phyloP scores from a whole-genome alignment of 768 basidiomycete genomes.

The Rhizopogon sp. region DNA sequence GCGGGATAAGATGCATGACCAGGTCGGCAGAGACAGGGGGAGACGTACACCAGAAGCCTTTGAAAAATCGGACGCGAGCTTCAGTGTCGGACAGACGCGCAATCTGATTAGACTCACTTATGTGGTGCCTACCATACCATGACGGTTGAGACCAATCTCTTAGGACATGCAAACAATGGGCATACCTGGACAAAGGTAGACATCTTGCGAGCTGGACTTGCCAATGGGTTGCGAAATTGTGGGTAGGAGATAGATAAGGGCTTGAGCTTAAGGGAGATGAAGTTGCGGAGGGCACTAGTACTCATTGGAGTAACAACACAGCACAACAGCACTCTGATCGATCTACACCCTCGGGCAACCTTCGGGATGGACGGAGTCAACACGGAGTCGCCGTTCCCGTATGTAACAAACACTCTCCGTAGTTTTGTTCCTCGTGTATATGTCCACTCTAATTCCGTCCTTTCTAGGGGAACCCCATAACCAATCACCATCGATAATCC shows the following conservation, averaged over 20 bases:
- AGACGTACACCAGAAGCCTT: slow-evolving; percentile 46
- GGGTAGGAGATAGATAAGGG: not conserved
- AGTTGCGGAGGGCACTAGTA: slow-evolving; percentile 2
- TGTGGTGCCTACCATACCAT: slow-evolving; percentile 37
- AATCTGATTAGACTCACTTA: slow-evolving; percentile 33
- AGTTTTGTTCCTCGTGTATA: not conserved
- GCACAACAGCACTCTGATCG: slow-evolving; percentile 12
- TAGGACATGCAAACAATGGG: not conserved
- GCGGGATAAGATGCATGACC: slow-evolving; percentile 6
- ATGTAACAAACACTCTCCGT: not conserved
- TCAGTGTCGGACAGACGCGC: slow-evolving; percentile 15
- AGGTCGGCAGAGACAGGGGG: not conserved
- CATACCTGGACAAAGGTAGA: slow-evolving; percentile 19
- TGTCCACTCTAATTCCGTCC: slow-evolving; percentile 10
- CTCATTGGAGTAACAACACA: slow-evolving; percentile 9
- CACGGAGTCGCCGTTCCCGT: not conserved
- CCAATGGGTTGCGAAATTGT: not conserved
- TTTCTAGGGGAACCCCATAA: not conserved
- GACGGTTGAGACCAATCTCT: slow-evolving; percentile 2
- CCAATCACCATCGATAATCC: no score
- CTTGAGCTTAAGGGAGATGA: slow-evolving; percentile 6
- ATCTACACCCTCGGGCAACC: slow-evolving; percentile 6
- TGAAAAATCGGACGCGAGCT: slow-evolving; percentile 13
- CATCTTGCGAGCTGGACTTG: slow-evolving; percentile 10
- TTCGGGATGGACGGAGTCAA: slow-evolving; percentile 1